phyloP scores from a whole-genome alignment of 805 yeast species.

The Candida sithepensis region DNA sequence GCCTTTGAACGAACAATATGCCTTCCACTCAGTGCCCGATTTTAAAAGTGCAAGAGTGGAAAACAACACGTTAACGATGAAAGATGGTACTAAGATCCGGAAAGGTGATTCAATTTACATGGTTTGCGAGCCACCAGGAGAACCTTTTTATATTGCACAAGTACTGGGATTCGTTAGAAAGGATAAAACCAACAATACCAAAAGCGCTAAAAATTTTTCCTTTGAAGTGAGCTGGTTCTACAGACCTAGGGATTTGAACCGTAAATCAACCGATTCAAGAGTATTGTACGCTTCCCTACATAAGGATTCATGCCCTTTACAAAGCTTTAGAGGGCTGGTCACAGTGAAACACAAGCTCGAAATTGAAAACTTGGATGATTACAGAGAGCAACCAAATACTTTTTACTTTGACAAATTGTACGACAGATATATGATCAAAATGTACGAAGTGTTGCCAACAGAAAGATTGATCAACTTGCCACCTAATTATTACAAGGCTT shows the following conservation, averaged over 20 bases:
- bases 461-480: slow-evolving; percentile 54
- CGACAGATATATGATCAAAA: slow-evolving; percentile 79
- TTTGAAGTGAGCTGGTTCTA: slow-evolving; percentile 89
- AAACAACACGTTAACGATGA: slow-evolving; percentile 38
- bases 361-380: slow-evolving; percentile 54
- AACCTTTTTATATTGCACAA: slow-evolving; percentile 87
- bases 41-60: slow-evolving; percentile 39
- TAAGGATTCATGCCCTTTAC: slow-evolving; percentile 74
- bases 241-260: slow-evolving; percentile 79
- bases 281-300: slow-evolving; percentile 81
- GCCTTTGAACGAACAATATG: slow-evolving; percentile 31
- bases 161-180: slow-evolving; percentile 65
- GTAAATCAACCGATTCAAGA: slow-evolving; percentile 66
- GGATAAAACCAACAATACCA: slow-evolving; percentile 30
- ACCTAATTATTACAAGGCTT: slow-evolving; percentile 53
- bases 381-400: slow-evolving; percentile 55
- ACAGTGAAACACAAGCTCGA: slow-evolving; percentile 67
- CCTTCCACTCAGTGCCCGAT: slow-evolving; percentile 42
- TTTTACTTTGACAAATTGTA: slow-evolving; percentile 85
- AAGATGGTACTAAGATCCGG: slow-evolving; percentile 32
- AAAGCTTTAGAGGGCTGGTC: slow-evolving; percentile 72
- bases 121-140: slow-evolving; percentile 91
- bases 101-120: slow-evolving; percentile 73
- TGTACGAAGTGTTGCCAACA: slow-evolving; percentile 76
- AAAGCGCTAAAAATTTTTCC: slow-evolving; percentile 48